Evolutionary conservation across 1,284 basidiomycete species (phyloP), one percentile per base, ranked within the genome.

Genomic region (Ganoderma meredithae): DNA sequence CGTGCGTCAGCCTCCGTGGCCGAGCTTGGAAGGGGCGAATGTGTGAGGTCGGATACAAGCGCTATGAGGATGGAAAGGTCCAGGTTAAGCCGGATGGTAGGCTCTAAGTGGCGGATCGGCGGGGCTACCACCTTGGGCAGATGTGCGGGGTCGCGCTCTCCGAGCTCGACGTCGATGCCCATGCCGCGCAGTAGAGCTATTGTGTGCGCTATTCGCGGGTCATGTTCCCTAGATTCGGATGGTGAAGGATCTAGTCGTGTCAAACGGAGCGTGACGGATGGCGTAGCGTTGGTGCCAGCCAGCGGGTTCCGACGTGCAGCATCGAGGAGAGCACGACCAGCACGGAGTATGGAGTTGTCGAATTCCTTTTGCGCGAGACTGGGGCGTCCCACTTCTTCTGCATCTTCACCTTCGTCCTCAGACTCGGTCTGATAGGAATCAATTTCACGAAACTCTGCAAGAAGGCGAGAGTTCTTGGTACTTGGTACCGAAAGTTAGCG

Each of bases 1-100:
- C 92, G 85, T 25, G 77, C 75, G 17, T 86, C 81, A 0, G 93
- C 93, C 55, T 89, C 90, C 31, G 85, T 85, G 0, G 83, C 74
- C 0, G 84, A 83, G 0, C 66, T 56, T 0, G 94, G 94, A 0
- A 95, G 81, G 0, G 86, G 82, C 0, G 91, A 83, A 77, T 96
- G 94, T 0, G 93, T 89, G 52, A 95, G 86, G 73, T 96, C 94
- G 5, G 93, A 94, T 41, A 94, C 87, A 33, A 96, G 84, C 0
- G 94, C 94, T 70, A 96, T 92, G 62, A 96, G 85, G 0, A 91
- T 84, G 0, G 94, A 95, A 10, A 95, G 84, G 77, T 96, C 95
- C 52, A 95, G 83, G 73, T 95, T 95, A 78, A 96, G 83, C 58
- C 83, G 81, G 3, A 76, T 71, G 0, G 89, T 90, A 0, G 93